Percentiles rank a stretch among this genome's conserved stretches.
These are phyloP conservation scores for Populus hybrid DNA, from an alignment of 441 rosid species.

Conservation along the genomic window DNA sequence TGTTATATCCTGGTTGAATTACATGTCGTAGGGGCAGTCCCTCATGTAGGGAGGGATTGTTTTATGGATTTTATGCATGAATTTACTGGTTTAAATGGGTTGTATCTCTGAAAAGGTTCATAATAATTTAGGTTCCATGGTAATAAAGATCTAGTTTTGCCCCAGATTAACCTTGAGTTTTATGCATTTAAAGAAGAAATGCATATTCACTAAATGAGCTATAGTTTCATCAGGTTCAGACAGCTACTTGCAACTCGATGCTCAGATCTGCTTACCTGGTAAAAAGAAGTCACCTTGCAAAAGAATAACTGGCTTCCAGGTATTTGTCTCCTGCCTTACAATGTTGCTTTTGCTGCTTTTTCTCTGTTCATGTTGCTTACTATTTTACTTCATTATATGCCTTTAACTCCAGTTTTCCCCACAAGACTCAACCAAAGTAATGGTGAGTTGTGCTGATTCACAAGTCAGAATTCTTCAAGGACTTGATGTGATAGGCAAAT, in stretches of 20 bases:
- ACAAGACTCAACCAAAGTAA: constrained; percentile 66
- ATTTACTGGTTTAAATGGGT: not conserved
- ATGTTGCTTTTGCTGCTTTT: constrained; percentile 12
- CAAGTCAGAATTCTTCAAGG: constrained; percentile 76
- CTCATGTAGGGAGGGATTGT: not conserved
- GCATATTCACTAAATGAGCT: not conserved
- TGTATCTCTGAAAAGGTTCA: not conserved
- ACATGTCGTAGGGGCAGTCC: not conserved
- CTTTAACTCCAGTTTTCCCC: constrained; percentile 56
- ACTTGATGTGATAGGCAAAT: constrained; percentile 65
- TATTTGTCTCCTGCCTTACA: constrained; percentile 23
- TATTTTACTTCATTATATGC: constrained; percentile 10
- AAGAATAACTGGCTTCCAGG: constrained; percentile 88
- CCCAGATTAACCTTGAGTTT: not conserved
- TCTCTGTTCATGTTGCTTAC: constrained; percentile 5
- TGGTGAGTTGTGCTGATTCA: constrained; percentile 89
- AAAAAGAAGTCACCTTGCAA: constrained; percentile 75
- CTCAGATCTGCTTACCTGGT: constrained; percentile 54
- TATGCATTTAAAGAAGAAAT: not conserved
- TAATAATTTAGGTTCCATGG: not conserved
- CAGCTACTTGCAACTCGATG: constrained; percentile 67
- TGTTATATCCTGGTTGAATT: not conserved
- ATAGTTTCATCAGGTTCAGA: constrained; percentile 36
- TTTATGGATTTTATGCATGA: not conserved
- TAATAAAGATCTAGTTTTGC: not conserved